Conservation (phyloP, 106 monocot species). For the Vanilla planifolia region DNA sequence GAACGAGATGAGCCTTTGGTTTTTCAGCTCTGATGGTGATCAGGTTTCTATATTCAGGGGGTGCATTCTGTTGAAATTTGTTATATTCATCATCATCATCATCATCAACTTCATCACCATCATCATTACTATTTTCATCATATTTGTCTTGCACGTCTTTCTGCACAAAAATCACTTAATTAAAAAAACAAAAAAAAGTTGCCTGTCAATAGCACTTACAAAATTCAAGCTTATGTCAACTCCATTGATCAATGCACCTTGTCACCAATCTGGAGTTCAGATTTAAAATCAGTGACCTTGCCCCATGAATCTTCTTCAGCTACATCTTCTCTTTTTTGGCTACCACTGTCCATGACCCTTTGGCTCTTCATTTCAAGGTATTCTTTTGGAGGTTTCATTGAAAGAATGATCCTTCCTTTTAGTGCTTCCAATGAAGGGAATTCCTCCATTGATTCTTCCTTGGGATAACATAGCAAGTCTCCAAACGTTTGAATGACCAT, state of each 20-base stretch:
- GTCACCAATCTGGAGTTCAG: slow-evolving; percentile 39
- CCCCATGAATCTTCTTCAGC: slow-evolving; percentile 69
- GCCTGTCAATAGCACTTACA: too few relatives aligned
- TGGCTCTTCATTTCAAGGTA: slow-evolving; percentile 50
- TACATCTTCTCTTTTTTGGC: slow-evolving; percentile 17
- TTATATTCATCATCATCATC: slow-evolving; percentile 17
- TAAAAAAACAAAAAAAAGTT: not conserved
- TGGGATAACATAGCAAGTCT: slow-evolving; percentile 63
- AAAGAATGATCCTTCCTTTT: slow-evolving; percentile 52
- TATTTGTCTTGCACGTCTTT: not conserved
- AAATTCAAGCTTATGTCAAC: not conserved
- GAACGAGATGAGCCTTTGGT: slow-evolving; percentile 19
- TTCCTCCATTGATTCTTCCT: slow-evolving; percentile 32
- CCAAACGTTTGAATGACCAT: slow-evolving; percentile 64
- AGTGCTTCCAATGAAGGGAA: slow-evolving; percentile 74
- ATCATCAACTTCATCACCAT: slow-evolving; percentile 15
- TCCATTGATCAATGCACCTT: slow-evolving; percentile 27
- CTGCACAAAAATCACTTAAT: not conserved
- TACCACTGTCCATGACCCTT: slow-evolving; percentile 32
- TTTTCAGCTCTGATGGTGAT: slow-evolving; percentile 27
- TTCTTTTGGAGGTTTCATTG: slow-evolving; percentile 85
- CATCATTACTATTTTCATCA: slow-evolving; percentile 12
- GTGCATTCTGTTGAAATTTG: slow-evolving; percentile 11
- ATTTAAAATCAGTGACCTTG: slow-evolving; percentile 50
- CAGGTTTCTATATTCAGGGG: slow-evolving; percentile 20